Evolutionary conservation across 352 stramenopile species (phyloP), one percentile per base, ranked within the genome.

Genomic region (Pythium apleroticum): DNA sequence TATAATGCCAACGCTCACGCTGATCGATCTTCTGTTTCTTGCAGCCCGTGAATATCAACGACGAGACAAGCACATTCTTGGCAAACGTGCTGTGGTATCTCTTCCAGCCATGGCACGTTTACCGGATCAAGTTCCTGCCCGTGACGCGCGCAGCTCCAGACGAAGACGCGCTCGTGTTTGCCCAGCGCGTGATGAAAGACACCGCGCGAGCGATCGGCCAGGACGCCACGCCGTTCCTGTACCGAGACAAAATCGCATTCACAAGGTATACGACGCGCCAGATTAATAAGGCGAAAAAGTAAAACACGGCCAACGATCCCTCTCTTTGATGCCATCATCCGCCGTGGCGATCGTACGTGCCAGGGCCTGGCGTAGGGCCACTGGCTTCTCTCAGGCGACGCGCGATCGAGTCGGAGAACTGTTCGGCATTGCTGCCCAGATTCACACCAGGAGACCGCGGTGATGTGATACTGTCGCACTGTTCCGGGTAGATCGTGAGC

Each of bases 1-100:
- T n/a, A n/a, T n/a, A n/a, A n/a, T n/a, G n/a, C n/a, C n/a, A 31
- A 14, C 7, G 31, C 4, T 61, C 19, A 14, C 1, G 7, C 15
- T 22, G 11, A 52, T 14, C 57, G 27, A 4, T 64, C 3, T 56
- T 17, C 64, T 31, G 39, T 45, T 64, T 25, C 17, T 19, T 27
- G n/a, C 31, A 89, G 78, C 82, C 82, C 15, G 72, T 91, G 45
- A 89, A 91, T 54, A 88, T 89, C 64, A 91, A 91, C 39, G 82
- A 89, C 66, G 82, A 91, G 69, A 89, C 82, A 22, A 89, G 80
- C 54, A 89, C 82, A 33, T 89, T 88, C 69, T 31, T 80, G 12
- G 82, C 82, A 4, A 91, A 91, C n/a, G 78, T 91, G 22, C 60
- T 84, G 1, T 91, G 82, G 82, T 91, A 89, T 54, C 58, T 89